Conservation (phyloP, 2,329 filamentous ascomycete species). For the Aspergillus sp. region DNA sequence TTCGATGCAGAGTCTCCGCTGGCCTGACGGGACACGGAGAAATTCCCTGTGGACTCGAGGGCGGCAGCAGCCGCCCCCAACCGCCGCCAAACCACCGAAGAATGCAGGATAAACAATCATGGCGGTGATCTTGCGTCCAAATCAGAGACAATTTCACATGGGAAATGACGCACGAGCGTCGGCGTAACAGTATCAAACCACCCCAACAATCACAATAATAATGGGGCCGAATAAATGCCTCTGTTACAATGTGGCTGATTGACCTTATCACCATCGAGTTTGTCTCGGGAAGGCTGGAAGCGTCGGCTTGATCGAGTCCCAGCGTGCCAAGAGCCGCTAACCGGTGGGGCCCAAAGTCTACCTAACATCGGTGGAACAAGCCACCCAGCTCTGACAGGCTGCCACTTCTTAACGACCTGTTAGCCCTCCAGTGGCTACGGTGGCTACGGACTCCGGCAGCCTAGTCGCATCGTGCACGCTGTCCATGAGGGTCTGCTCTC, state of each 20-base stretch:
- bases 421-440: background rate
- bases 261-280: conserved; percentile 9
- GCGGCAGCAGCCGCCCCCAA: too few relatives aligned
- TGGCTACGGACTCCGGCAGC: conserved; percentile 8
- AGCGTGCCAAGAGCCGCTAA: conserved; percentile 17
- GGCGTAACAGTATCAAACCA: too few relatives aligned
- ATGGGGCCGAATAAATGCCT: conserved; percentile 4
- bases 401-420: background rate
- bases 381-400: conserved; percentile 12
- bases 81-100: too few relatives aligned
- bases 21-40: background rate
- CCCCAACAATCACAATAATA: background rate
- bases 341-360: conserved; percentile 8
- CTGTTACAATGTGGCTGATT: conserved; percentile 13
- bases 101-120: too few relatives aligned
- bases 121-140: background rate
- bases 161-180: conserved; percentile 10
- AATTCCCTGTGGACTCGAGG: background rate
- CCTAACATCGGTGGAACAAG: conserved; percentile 15
- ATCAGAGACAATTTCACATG: conserved; percentile 15
- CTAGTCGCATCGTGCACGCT: background rate
- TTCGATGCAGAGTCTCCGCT: background rate
- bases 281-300: conserved; percentile 11
- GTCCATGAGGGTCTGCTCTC: conserved; percentile 10
- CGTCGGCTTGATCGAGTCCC: conserved; percentile 13